Conservation (phyloP, 805 yeast species). For the Candida maltosa region DNA sequence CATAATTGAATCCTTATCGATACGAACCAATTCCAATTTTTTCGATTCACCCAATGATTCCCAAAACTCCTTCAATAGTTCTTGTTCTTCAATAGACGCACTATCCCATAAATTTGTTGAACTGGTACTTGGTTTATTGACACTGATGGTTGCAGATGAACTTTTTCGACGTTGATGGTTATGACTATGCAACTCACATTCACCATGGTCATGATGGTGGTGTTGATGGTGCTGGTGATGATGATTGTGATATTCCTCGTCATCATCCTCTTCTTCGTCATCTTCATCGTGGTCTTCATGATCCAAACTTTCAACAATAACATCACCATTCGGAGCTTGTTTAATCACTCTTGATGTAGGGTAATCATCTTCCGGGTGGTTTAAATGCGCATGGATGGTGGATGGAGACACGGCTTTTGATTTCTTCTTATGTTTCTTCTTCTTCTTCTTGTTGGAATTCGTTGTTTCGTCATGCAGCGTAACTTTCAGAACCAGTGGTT, state of each 20-base stretch:
- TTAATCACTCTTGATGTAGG: constrained; percentile 71
- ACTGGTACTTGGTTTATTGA: constrained; percentile 4
- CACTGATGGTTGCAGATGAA: constrained; percentile 1
- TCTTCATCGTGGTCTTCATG: constrained; percentile 25
- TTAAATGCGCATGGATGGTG: constrained; percentile 41
- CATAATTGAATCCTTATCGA: constrained; percentile 69
- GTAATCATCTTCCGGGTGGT: constrained; percentile 59
- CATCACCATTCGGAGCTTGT: constrained; percentile 72
- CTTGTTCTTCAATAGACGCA: constrained; percentile 48
- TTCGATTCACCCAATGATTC: constrained; percentile 55
- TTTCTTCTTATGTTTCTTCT: constrained; percentile 31
- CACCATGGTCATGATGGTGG: constrained; percentile 15
- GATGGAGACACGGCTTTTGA: constrained; percentile 20
- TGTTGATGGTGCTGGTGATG: constrained; percentile 1
- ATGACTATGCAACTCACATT: constrained; percentile 8
- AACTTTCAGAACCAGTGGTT: constrained; percentile 6
- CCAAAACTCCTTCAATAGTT: constrained; percentile 62
- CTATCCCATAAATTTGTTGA: constrained; percentile 41
- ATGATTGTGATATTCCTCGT: constrained; percentile 1
- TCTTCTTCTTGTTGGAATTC: constrained; percentile 10
- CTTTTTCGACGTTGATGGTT: constrained; percentile 3
- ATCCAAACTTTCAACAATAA: constrained; percentile 61
- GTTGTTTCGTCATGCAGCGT: constrained; percentile 2
- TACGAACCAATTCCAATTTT: constrained; percentile 57
- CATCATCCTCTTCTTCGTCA: constrained; percentile 9